phyloP scores from a whole-genome alignment of 148 eudicot species.

The Euryodendron excelsum region DNA sequence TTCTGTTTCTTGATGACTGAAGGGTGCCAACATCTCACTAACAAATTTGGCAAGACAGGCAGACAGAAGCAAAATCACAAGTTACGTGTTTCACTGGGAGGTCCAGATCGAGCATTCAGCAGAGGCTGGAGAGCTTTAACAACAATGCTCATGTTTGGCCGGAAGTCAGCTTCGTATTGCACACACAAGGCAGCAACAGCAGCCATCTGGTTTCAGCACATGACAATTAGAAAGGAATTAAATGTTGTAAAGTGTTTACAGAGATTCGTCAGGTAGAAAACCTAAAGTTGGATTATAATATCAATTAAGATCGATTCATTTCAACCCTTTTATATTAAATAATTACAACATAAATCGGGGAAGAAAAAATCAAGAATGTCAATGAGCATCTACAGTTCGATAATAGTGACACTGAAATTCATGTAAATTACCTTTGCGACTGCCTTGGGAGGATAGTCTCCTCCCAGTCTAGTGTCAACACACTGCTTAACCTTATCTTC shows the following conservation, averaged over 20 bases:
- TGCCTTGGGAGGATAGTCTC: conserved; percentile 76
- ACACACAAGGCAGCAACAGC: conserved; percentile 88
- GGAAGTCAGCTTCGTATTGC: conserved; percentile 79
- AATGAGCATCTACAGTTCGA: neutral
- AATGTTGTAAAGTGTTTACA: neutral
- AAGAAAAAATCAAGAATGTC: neutral
- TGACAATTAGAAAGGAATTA: neutral
- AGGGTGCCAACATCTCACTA: conserved; percentile 11
- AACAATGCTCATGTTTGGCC: conserved; percentile 82
- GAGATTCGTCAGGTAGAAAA: neutral
- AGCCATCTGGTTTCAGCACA: conserved; percentile 57
- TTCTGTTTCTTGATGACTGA: neutral
- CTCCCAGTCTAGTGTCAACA: conserved; percentile 58
- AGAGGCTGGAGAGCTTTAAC: conserved; percentile 81
- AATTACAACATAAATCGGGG: neutral
- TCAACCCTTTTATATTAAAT: neutral
- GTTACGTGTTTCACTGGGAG: conserved; percentile 38
- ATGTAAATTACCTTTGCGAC: conserved; percentile 58
- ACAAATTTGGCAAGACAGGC: conserved; percentile 13
- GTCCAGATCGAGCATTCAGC: conserved; percentile 59
- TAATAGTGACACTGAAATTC: neutral
- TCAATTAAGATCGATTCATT: neutral
- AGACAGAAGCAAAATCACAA: conserved; percentile 13
- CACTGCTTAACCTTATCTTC: conserved; percentile 79
- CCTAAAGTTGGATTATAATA: neutral